Conservation (phyloP, 257 asterid species). For the Primulina eburnea region DNA sequence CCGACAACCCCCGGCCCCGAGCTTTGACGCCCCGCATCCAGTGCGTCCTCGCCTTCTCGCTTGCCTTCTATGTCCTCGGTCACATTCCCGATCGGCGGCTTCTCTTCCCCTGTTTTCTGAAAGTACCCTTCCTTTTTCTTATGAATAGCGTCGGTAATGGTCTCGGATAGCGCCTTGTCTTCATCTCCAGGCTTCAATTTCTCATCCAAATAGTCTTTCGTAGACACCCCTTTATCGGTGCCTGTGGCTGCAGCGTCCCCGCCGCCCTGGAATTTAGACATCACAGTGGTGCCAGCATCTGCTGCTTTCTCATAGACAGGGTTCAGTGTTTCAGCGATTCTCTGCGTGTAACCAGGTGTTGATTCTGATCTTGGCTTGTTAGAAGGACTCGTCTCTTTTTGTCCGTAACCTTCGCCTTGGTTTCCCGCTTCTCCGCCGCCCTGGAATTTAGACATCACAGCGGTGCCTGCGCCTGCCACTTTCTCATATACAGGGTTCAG, state of each 20-base stretch:
- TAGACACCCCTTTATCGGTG: slow-evolving; percentile 27
- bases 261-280: slow-evolving; percentile 25
- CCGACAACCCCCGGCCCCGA: slow-evolving; percentile 30
- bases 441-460: slow-evolving; percentile 31
- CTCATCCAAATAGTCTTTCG: slow-evolving; percentile 30
- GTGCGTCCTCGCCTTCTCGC: slow-evolving; percentile 24
- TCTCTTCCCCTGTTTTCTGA: background rate
- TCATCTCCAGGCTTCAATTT: slow-evolving; percentile 43
- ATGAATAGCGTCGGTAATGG: slow-evolving; percentile 27
- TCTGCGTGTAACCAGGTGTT: slow-evolving; percentile 25
- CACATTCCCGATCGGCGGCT: slow-evolving; percentile 28
- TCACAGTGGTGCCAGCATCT: slow-evolving; percentile 28
- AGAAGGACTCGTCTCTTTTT: background rate
- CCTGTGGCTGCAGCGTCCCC: background rate
- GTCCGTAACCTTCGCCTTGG: background rate
- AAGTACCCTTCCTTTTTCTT: slow-evolving; percentile 24
- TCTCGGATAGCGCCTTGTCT: slow-evolving; percentile 40
- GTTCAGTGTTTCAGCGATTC: slow-evolving; percentile 25
- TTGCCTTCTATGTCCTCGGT: slow-evolving; percentile 23
- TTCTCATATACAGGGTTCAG: slow-evolving; percentile 33
- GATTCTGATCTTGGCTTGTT: background rate
- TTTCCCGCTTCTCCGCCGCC: background rate
- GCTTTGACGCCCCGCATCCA: slow-evolving; percentile 21
- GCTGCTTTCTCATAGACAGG: slow-evolving; percentile 31
- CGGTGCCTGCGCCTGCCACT: slow-evolving; percentile 30